These are phyloP conservation scores for Termitomyces sp. DNA, from an alignment of 768 basidiomycete genomes.

Conservation along the genomic window DNA sequence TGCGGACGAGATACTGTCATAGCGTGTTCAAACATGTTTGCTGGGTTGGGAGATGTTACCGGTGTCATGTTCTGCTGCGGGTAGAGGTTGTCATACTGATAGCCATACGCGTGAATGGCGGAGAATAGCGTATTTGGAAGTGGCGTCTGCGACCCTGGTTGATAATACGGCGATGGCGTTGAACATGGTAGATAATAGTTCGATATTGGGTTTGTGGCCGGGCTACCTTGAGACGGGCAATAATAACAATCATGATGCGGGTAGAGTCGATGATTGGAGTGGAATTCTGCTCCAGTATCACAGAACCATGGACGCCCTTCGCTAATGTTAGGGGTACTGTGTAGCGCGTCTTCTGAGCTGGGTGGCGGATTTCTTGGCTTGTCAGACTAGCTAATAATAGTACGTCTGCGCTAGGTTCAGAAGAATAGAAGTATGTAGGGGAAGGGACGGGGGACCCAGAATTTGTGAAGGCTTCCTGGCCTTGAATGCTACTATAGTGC, in stretches of 20 bases:
- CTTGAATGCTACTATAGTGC: slow-evolving; percentile 19
- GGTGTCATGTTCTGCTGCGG: slow-evolving; percentile 7
- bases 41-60: slow-evolving; percentile 4
- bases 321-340: slow-evolving; percentile 24
- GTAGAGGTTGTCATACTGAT: slow-evolving; percentile 14
- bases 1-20: slow-evolving; percentile 12
- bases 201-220: background rate
- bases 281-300: slow-evolving; percentile 13
- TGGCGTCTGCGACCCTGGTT: slow-evolving; percentile 1
- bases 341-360: slow-evolving; percentile 25
- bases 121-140: slow-evolving; percentile 2
- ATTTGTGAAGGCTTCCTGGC: slow-evolving; percentile 16
- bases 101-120: slow-evolving; percentile 8
- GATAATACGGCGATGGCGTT: slow-evolving; percentile 15
- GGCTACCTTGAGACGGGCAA: slow-evolving; percentile 23
- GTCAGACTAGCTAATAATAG: slow-evolving; percentile 21
- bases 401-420: slow-evolving; percentile 19
- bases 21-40: slow-evolving; percentile 22
- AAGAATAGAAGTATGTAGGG: slow-evolving; percentile 30
- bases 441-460: slow-evolving; percentile 18
- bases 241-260: slow-evolving; percentile 21
- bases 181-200: slow-evolving; percentile 12
- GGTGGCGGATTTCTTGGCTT: background rate
- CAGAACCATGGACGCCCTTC: slow-evolving; percentile 4
- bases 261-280: slow-evolving; percentile 6